Evolutionary conservation across 768 basidiomycete species (phyloP).

Genomic region (Sarcomyxa edulis): DNA sequence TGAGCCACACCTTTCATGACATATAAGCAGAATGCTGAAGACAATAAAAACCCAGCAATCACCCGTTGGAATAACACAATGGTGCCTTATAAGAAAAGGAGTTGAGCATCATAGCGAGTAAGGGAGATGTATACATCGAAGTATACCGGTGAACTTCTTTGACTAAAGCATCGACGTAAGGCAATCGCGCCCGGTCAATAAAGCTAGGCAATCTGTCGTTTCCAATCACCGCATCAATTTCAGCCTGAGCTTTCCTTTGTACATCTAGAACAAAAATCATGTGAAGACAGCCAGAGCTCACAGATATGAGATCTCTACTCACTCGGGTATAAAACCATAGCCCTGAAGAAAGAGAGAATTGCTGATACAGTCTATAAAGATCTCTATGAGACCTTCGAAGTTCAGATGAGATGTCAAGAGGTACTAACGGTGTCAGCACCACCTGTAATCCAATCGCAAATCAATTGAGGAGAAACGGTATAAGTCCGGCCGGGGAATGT

Average conservation of each 20-base stretch:
- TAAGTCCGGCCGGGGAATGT: too few species aligned
- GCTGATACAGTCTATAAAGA: conserved; percentile 15
- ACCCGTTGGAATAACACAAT: conserved; percentile 26
- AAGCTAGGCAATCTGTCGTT: conserved; percentile 12
- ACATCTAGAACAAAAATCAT: too few species aligned
- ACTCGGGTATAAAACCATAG: conserved; percentile 35
- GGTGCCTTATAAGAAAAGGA: conserved; percentile 27
- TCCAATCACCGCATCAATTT: conserved; percentile 15
- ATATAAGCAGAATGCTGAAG: not conserved
- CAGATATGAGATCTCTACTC: too few species aligned
- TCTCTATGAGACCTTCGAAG: not conserved
- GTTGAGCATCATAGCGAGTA: too few species aligned
- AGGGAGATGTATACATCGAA: too few species aligned
- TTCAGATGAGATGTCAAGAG: not conserved
- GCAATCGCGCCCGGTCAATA: conserved; percentile 11
- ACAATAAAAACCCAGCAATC: not conserved
- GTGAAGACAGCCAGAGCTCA: too few species aligned
- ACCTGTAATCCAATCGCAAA: too few species aligned
- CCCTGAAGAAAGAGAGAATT: conserved; percentile 27
- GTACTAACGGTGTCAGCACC: conserved; percentile 60
- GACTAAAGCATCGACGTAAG: conserved; percentile 15
- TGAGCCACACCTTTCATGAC: conserved; percentile 26
- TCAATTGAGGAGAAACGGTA: too few species aligned
- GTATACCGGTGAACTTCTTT: too few species aligned
- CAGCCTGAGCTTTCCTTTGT: conserved; percentile 18